Evolutionary conservation across 306 rosid species (phyloP), one percentile per base, ranked within the genome.

Genomic region (Vigna unguiculata): DNA sequence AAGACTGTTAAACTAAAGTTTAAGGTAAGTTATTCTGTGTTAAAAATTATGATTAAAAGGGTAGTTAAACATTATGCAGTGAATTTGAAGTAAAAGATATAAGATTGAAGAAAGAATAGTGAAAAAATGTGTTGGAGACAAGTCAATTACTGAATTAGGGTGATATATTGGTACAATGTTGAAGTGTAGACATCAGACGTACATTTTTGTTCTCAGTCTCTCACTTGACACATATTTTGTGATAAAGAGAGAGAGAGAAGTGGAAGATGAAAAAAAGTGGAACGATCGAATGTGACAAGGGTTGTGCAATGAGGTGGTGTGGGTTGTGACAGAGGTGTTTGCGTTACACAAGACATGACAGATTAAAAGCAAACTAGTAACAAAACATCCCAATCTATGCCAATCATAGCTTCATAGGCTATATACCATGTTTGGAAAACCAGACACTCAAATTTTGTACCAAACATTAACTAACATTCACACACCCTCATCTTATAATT

Each of bases 381-480:
- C 38, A 40, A 57, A 30, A 72, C 62, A 45, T 32, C 75, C 75
- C 80, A 88, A 85, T 89, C 83, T 86, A 81, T 59, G 74, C 47
- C 47, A 76, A 78, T 82, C 45, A 40, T 83, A 47, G 52, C 32
- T 83, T 85, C 88, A 82, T 89, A 89, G 84, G 90, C 84, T 69
- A 7, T 85, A 63, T 89, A 60, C 95, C 82, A 85, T 80, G 91
- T 89, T 86, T 88, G 81, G 96, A 53, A 58, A 71, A 9, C 45
- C 45, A 40, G 45, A 40, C 3, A 40, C 45, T 9, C 45, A 40
- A 40, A 8, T 38, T 8, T 9, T 9, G 5, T 28, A 38, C 11
- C 43, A 38, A 38, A 38, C 0, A 36, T 6, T 36, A 7, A 34
- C 7, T 36, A 7, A 34, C 38, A 34, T 6, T 34, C 38, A 34